Percentiles rank a stretch among this genome's conserved stretches.
Conservation (phyloP, 2,329 filamentous ascomycete genomes). For the Aureobasidium zeae region DNA sequence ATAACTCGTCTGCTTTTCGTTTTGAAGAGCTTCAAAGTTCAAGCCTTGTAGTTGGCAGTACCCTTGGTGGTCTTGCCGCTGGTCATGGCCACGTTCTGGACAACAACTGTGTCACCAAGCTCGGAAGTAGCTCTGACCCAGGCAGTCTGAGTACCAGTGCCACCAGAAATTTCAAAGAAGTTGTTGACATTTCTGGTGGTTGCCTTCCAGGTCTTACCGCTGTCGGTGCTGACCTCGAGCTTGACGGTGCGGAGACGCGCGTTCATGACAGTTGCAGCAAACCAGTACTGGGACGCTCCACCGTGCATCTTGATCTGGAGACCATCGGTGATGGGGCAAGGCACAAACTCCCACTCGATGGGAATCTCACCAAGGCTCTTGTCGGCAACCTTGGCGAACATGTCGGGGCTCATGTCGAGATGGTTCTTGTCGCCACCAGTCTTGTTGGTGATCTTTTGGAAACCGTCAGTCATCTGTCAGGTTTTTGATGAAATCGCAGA, state of each 20-base stretch:
- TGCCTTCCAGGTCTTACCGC: constrained; percentile 49
- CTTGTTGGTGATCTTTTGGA: constrained; percentile 13
- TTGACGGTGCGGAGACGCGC: constrained; percentile 47
- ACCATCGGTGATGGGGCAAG: constrained; percentile 43
- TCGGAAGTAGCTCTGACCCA: constrained; percentile 19
- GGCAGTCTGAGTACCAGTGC: constrained; percentile 18
- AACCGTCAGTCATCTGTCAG: not conserved
- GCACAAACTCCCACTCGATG: constrained; percentile 38
- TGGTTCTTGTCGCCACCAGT: constrained; percentile 16
- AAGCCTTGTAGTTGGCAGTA: constrained; percentile 8
- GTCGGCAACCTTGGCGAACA: constrained; percentile 17
- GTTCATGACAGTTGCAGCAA: constrained; percentile 57
- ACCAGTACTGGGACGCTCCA: constrained; percentile 45
- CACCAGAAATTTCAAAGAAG: constrained; percentile 21
- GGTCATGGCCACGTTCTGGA: constrained; percentile 20
- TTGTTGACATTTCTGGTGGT: constrained; percentile 43
- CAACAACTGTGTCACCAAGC: constrained; percentile 18
- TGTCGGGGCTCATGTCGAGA: constrained; percentile 17
- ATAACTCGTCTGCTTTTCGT: too few relatives aligned
- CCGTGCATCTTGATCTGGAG: constrained; percentile 46
- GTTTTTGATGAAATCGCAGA: too few relatives aligned
- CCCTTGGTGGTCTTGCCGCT: not conserved
- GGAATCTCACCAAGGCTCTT: constrained; percentile 13
- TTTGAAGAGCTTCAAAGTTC: not conserved
- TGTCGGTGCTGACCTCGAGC: constrained; percentile 53